phyloP scores from a whole-genome alignment of 352 stramenopile species.

The Globisporangium cederbergense region DNA sequence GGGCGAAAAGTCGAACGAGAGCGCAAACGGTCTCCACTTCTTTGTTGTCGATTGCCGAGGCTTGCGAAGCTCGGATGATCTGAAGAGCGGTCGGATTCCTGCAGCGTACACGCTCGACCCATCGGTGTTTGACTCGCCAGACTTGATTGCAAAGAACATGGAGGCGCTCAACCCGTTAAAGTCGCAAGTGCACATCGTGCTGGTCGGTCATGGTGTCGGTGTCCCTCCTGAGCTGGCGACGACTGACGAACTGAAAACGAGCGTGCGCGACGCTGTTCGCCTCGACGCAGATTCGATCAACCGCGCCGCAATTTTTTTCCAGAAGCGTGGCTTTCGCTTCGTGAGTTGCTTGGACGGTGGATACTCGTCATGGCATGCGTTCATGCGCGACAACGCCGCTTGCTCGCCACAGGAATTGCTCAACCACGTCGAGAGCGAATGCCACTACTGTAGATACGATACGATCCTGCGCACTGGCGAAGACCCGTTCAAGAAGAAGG shows the following conservation, averaged over 20 bases:
- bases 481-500: slow-evolving; percentile 56
- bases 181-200: slow-evolving; percentile 68
- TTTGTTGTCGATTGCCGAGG: slow-evolving; percentile 80
- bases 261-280: slow-evolving; percentile 69
- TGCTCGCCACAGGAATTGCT: slow-evolving; percentile 65
- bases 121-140: slow-evolving; percentile 75
- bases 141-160: slow-evolving; percentile 73
- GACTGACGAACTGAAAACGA: slow-evolving; percentile 67
- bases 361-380: slow-evolving; percentile 82
- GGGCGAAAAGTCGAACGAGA: slow-evolving; percentile 45
- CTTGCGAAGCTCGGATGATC: slow-evolving; percentile 68
- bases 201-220: slow-evolving; percentile 69
- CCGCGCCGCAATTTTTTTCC: slow-evolving; percentile 74
- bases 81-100: slow-evolving; percentile 77
- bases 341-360: slow-evolving; percentile 72
- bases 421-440: slow-evolving; percentile 63
- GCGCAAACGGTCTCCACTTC: slow-evolving; percentile 34
- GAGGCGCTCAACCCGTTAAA: slow-evolving; percentile 68
- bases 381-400: slow-evolving; percentile 60
- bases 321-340: slow-evolving; percentile 82
- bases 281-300: slow-evolving; percentile 69
- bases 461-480: slow-evolving; percentile 63
- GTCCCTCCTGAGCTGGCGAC: slow-evolving; percentile 57
- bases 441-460: slow-evolving; percentile 79
- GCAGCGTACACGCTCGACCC: slow-evolving; percentile 74